These are phyloP conservation scores for Cyclotella atomus DNA, from an alignment of 108 stramenopile species.

Conservation along the genomic window DNA sequence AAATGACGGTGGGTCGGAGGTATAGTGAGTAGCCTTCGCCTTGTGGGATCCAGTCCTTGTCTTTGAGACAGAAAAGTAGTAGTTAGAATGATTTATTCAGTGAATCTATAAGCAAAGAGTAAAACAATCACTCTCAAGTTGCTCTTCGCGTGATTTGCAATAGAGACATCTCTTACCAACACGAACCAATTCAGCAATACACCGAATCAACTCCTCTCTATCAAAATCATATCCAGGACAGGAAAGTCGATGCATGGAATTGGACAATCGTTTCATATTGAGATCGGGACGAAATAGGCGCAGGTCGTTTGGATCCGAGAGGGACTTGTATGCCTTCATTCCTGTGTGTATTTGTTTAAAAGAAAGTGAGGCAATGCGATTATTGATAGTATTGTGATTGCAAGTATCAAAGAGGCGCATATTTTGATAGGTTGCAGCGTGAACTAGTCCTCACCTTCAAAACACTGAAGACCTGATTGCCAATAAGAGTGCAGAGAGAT, in stretches of 20 bases:
- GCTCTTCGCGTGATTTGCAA: not conserved
- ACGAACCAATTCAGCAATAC: constrained; percentile 77
- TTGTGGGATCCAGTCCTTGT: constrained; percentile 91
- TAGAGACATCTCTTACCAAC: constrained; percentile 35
- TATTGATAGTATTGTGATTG: not conserved
- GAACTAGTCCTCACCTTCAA: constrained; percentile 91
- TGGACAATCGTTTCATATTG: constrained; percentile 86
- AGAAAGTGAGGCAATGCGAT: not conserved
- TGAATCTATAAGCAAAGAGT: not conserved
- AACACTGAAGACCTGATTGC: constrained; percentile 84
- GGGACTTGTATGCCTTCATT: constrained; percentile 83
- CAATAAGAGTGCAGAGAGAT: constrained; percentile 9
- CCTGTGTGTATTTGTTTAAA: constrained; percentile 21
- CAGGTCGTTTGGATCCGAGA: constrained; percentile 49
- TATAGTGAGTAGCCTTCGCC: constrained; percentile 97
- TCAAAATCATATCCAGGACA: constrained; percentile 89
- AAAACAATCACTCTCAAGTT: not conserved
- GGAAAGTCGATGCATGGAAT: constrained; percentile 78
- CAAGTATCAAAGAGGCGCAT: not conserved
- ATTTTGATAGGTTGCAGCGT: too few species aligned
- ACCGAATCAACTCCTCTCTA: constrained; percentile 67
- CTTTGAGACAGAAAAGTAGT: constrained; percentile 9
- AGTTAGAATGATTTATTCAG: too few species aligned
- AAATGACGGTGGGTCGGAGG: constrained; percentile 94
- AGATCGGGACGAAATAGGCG: constrained; percentile 92